Base-by-base conservation (phyloP, 768 basidiomycete species). In the Leccinum boreale region DNA sequence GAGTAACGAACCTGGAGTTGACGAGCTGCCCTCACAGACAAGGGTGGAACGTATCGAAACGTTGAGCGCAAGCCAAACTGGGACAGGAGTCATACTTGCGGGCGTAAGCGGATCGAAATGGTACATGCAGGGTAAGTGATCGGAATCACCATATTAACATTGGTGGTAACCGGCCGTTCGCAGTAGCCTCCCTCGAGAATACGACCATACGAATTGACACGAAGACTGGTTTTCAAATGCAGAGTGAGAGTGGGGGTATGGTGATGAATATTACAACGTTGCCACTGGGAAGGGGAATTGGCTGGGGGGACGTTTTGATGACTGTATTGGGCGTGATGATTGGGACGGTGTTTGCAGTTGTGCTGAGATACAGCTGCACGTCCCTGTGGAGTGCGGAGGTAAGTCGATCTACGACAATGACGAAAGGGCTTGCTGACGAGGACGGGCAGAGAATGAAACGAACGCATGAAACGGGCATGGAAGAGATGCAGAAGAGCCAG, bases 361-460 rank as follows among this genome's bases (percentile, higher is more conserved):
- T 85, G 56, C 73, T 75, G 58, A 89, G 73, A 15, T 94, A 67
- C 59, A 72, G 75, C 53, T 82, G 79, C 36, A 93, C 73, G 0
- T 86, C 79, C 67, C 90, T 94, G 62, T 87, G 76, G 69, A 90
- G 92, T 69, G 90, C 84, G 59, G 89, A 70, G 12, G 89, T 84
- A 15, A 91, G 77, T 6, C 31, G 23, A 47, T 26, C 31, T 45
- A 19, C 1, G n/a, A 15, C 29, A 26, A 29, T 23, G 46, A 42
- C 35, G 39, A 47, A 7, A 29, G 19, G 21, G 39, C 7, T 21
- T 14, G 50, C 48, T 67, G 60, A 62, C 42, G 52, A 29, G 11
- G 48, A n/a, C 9, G 31, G 12, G 6, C 53, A 67, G 65, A 50
- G 24, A 28, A 56, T 28, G 47, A 56, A 28, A n/a, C 21, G 10